Evolutionary conservation across 257 asterid species (phyloP).

Genomic region (Haberlea rhodopensis): DNA sequence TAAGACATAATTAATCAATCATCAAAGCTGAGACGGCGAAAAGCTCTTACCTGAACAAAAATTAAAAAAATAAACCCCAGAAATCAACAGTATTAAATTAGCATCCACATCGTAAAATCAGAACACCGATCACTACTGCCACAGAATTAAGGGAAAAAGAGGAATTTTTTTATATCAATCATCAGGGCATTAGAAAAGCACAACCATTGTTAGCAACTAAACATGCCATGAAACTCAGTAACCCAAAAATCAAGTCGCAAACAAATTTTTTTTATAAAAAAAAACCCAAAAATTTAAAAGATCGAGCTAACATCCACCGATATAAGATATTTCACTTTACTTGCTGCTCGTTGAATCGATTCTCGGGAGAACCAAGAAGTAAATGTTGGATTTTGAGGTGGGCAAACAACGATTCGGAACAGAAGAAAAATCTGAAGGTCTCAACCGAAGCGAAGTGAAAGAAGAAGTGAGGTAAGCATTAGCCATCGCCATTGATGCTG

Average conservation of each 20-base stretch:
- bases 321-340: slow-evolving; percentile 29
- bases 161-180: too few relatives aligned
- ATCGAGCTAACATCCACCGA: slow-evolving; percentile 3
- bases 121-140: not conserved
- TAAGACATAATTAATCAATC: not conserved
- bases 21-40: not conserved
- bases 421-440: slow-evolving; percentile 30
- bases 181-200: not conserved
- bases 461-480: slow-evolving; percentile 43
- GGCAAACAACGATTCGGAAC: slow-evolving; percentile 4
- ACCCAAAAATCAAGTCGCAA: not conserved
- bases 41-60: not conserved
- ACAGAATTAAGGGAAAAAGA: not conserved
- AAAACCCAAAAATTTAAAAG: not conserved
- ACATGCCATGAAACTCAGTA: not conserved
- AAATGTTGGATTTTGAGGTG: slow-evolving; percentile 21
- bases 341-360: slow-evolving; percentile 26
- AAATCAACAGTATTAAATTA: not conserved
- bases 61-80: slow-evolving; percentile 16
- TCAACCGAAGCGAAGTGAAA: slow-evolving; percentile 34
- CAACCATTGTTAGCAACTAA: not conserved
- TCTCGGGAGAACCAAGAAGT: slow-evolving; percentile 23
- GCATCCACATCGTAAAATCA: not conserved
- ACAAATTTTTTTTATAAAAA: not conserved
- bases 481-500: slow-evolving; percentile 52